phyloP scores from a whole-genome alignment of 2,329 filamentous ascomycete genomes.

The Teratosphaeria zuluensis region DNA sequence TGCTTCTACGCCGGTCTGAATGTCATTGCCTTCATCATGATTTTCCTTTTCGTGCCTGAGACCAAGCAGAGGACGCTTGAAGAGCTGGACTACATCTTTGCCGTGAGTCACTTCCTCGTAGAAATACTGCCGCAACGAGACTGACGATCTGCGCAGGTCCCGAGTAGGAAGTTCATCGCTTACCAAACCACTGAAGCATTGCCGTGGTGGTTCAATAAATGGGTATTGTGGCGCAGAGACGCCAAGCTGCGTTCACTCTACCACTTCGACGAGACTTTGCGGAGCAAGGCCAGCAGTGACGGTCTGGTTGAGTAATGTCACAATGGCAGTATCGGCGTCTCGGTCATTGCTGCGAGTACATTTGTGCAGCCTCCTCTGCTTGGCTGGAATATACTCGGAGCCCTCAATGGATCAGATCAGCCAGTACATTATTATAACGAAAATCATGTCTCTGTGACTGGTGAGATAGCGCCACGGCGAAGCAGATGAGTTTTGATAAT shows the following conservation, averaged over 20 bases:
- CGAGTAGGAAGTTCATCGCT: constrained; percentile 28
- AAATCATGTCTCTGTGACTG: no score
- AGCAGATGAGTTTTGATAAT: no score
- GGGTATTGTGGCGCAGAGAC: constrained; percentile 5
- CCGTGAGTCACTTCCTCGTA: constrained; percentile 24
- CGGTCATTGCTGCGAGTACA: no score
- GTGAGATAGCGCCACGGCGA: no score
- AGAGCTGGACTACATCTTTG: constrained; percentile 44
- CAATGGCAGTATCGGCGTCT: no score
- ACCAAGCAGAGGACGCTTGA: constrained; percentile 41
- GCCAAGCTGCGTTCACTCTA: constrained; percentile 11
- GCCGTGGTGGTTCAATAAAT: constrained; percentile 37
- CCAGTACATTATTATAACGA: no score
- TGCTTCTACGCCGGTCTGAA: constrained; percentile 53
- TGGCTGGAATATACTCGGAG: no score
- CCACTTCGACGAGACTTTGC: constrained; percentile 2
- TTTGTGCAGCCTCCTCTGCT: no score
- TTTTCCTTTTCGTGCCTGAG: constrained; percentile 47
- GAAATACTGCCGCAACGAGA: background rate
- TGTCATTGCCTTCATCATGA: constrained; percentile 50
- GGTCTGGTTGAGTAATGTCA: background rate
- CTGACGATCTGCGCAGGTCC: constrained; percentile 8
- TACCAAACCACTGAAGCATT: constrained; percentile 28
- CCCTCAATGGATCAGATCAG: no score
- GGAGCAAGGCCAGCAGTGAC: background rate